A percentile compares a stretch with the other conserved stretches of the same genome.
Evolutionary conservation across 257 asterid genomes (phyloP).

Genomic region (Misopates orontium): DNA sequence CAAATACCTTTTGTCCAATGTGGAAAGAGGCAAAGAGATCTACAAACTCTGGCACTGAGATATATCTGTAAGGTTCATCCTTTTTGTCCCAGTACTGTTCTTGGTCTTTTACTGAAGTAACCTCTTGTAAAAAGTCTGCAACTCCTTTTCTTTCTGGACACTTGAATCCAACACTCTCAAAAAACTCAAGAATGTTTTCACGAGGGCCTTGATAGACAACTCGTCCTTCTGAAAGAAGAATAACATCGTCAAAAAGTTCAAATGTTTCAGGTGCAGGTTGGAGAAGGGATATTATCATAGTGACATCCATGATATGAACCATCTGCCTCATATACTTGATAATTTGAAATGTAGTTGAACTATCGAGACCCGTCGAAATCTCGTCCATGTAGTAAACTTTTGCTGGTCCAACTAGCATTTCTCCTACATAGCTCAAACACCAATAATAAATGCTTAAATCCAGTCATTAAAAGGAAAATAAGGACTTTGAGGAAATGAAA

Average conservation of each 20-base stretch:
- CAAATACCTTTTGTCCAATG: constrained; percentile 60
- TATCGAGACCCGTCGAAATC: constrained; percentile 96
- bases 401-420: constrained; percentile 96
- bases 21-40: constrained; percentile 68
- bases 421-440: constrained; percentile 51
- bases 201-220: constrained; percentile 91
- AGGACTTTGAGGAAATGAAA: neutral
- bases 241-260: constrained; percentile 84
- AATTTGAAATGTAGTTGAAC: constrained; percentile 90
- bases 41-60: constrained; percentile 70
- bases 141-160: constrained; percentile 95
- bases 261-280: constrained; percentile 97
- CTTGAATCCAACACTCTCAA: constrained; percentile 79
- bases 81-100: constrained; percentile 85
- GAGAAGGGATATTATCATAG: constrained; percentile 89
- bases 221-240: constrained; percentile 81
- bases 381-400: constrained; percentile 97
- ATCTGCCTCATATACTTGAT: constrained; percentile 83
- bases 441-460: neutral
- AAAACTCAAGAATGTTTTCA: constrained; percentile 75
- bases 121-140: constrained; percentile 96
- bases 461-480: neutral
- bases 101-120: constrained; percentile 86
- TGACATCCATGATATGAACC: constrained; percentile 91
- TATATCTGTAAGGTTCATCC: constrained; percentile 56